These are phyloP conservation scores for Rhexocercosporidium sp. DNA, from an alignment of 2,329 filamentous ascomycete species.

Conservation along the genomic window DNA sequence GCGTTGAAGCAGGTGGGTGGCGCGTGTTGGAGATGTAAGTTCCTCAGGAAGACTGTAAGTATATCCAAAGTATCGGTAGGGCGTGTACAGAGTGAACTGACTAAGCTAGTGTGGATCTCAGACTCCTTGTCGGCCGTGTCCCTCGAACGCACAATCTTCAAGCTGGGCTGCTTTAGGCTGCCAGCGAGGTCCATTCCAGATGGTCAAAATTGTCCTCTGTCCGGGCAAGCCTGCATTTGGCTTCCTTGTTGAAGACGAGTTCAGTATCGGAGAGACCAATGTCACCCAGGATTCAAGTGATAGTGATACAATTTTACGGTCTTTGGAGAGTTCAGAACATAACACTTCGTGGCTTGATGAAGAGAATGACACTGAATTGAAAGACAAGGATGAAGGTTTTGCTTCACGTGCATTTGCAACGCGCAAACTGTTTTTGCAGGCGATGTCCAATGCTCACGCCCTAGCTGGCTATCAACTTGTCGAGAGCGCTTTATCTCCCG, in stretches of 20 bases:
- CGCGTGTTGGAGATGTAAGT: conserved; percentile 29
- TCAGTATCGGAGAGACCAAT: too few species aligned
- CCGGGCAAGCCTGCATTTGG: too few species aligned
- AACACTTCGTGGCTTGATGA: too few species aligned
- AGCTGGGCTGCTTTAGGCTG: too few species aligned
- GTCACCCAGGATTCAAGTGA: too few species aligned
- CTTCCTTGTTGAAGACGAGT: too few species aligned
- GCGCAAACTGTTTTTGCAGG: background rate
- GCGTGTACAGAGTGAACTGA: background rate
- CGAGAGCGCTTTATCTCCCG: background rate
- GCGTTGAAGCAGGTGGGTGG: conserved; percentile 17
- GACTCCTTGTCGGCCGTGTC: conserved; percentile 15
- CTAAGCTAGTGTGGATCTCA: conserved; percentile 19
- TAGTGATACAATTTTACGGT: too few species aligned
- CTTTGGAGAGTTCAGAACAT: too few species aligned
- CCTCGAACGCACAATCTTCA: too few species aligned
- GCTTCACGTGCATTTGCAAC: background rate
- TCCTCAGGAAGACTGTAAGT: conserved; percentile 25
- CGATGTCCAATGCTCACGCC: background rate
- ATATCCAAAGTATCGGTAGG: background rate
- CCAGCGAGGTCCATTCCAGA: too few species aligned
- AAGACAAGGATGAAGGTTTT: background rate
- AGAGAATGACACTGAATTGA: background rate
- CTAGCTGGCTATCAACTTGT: background rate
- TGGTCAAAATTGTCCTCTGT: too few species aligned